Conservation (phyloP, 345 rosid genomes). For the Arabidopsis suecica region DNA sequence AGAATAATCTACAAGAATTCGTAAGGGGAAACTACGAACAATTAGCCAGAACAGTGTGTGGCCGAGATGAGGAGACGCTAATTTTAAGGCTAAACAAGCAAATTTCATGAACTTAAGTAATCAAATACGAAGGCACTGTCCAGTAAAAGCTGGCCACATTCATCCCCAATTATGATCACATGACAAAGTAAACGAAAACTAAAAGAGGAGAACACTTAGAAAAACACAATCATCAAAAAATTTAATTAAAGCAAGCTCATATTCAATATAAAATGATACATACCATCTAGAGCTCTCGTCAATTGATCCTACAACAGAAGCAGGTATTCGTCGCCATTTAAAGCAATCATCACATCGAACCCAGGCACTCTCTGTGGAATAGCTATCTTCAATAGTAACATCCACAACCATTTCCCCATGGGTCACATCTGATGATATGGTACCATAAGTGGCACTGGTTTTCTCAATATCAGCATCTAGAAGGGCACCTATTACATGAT, state of each 20-base stretch:
- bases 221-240: not conserved
- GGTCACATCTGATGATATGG: constrained; percentile 45
- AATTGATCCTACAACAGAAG: constrained; percentile 65
- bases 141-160: constrained; percentile 10
- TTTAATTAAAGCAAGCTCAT: constrained; percentile 18
- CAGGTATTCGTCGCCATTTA: constrained; percentile 95
- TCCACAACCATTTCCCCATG: constrained; percentile 50
- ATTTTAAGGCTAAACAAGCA: constrained; percentile 7
- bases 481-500: constrained; percentile 44
- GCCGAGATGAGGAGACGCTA: not conserved
- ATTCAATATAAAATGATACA: constrained; percentile 18
- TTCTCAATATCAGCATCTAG: constrained; percentile 44
- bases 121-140: not conserved
- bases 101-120: constrained; percentile 11
- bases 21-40: not conserved
- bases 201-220: not conserved
- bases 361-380: constrained; percentile 75
- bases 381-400: constrained; percentile 49
- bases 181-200: not conserved
- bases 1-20: not conserved
- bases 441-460: constrained; percentile 36
- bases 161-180: not conserved
- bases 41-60: constrained; percentile 4
- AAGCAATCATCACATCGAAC: constrained; percentile 92
- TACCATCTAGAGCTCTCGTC: constrained; percentile 88